A percentile compares a stretch with the other conserved stretches of the same genome.
These are phyloP conservation scores for Fusarium tanahbumbuense DNA, from an alignment of 2,329 filamentous ascomycete species.

Conservation along the genomic window DNA sequence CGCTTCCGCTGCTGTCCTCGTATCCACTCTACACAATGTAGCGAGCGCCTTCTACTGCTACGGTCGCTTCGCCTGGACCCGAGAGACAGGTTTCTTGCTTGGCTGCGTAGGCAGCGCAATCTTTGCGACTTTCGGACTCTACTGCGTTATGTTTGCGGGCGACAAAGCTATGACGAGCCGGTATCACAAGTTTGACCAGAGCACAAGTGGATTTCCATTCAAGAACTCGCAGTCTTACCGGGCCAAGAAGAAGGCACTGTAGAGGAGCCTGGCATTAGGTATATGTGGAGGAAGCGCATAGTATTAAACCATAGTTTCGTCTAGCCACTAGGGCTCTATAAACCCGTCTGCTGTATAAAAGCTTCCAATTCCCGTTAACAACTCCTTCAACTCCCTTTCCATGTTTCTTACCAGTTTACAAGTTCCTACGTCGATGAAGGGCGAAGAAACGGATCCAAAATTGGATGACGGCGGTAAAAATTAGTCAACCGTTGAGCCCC, in stretches of 20 bases:
- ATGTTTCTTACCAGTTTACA: slow-evolving; percentile 10
- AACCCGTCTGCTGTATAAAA: slow-evolving; percentile 12
- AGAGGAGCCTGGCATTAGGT: slow-evolving; percentile 3
- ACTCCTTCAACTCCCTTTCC: slow-evolving; percentile 44
- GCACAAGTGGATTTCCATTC: slow-evolving; percentile 55
- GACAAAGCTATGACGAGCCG: slow-evolving; percentile 53
- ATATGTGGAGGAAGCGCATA: neutral
- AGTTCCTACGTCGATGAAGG: neutral
- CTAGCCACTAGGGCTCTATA: slow-evolving; percentile 8
- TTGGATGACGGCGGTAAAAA: too few relatives aligned
- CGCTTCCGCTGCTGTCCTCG: slow-evolving; percentile 72
- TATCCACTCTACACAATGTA: slow-evolving; percentile 75
- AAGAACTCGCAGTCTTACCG: slow-evolving; percentile 53
- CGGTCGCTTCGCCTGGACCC: slow-evolving; percentile 68
- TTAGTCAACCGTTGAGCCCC: too few relatives aligned
- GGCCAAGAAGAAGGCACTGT: slow-evolving; percentile 54
- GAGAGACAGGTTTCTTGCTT: slow-evolving; percentile 68
- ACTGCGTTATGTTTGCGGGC: slow-evolving; percentile 53
- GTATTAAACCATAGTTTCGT: slow-evolving; percentile 31
- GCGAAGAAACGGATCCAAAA: neutral
- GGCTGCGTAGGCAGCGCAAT: slow-evolving; percentile 67
- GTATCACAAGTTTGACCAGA: slow-evolving; percentile 54
- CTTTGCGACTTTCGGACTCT: slow-evolving; percentile 66
- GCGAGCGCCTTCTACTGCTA: slow-evolving; percentile 75
- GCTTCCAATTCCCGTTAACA: slow-evolving; percentile 29